Base-by-base conservation (phyloP, 306 rosid genomes). In the Glycine latifolia region DNA sequence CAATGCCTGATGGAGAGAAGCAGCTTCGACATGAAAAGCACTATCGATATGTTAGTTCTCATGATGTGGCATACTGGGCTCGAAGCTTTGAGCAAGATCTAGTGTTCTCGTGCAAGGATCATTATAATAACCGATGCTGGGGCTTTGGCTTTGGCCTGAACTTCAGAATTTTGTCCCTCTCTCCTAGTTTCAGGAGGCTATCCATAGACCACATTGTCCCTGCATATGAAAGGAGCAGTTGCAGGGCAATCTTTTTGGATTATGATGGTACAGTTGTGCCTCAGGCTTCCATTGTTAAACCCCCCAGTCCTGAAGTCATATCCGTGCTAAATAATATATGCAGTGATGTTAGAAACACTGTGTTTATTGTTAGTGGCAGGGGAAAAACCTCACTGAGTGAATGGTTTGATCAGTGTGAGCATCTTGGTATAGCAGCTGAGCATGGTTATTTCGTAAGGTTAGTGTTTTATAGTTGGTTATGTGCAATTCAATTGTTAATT, bases 361-460 rank as follows among this genome's bases (percentile, higher is more conserved):
- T 92, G 52, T 94, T 94, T 66, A 90, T 94, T 41, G 98, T 94
- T 7, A 94, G 98, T 59, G 98, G 97, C 49, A 83, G 97, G 78
- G 95, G 91, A 79, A 84, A 75, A 81, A 44, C 65, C 71, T 86
- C 97, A 56, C 85, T 94, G 26, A 60, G 87, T 58, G 87, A 90
- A 52, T 94, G 97, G 97, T 86, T 92, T 44, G 73, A 85, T 86
- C 90, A 86, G 67, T 94, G 97, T 67, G 90, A 87, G 82, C 90
- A 83, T 84, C 97, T 94, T 8, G 98, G 98, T 69, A 73, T 94
- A 61, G 97, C 98, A 8, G 98, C 98, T 26, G 98, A 94, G 83
- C 98, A 94, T 74, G 98, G 98, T 60, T 92, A 83, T 85, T 92
- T 91, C 80, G 75, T 83, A 75, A 92, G 97, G 98, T 94, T 10